Percentiles rank a stretch among this genome's conserved stretches.
Conservation (phyloP, 148 eudicot species). For the Cornus florida region DNA sequence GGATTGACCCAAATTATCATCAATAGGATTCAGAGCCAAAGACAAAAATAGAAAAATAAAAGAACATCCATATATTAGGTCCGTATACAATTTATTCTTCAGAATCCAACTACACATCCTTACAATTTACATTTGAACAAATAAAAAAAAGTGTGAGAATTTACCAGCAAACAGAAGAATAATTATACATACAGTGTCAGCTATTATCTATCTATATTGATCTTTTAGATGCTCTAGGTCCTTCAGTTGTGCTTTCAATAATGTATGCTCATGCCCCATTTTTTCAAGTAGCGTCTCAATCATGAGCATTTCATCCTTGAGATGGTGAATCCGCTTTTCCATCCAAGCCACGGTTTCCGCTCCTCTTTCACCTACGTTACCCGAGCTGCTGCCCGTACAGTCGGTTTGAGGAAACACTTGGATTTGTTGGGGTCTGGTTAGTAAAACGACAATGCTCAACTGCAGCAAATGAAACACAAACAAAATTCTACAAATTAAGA, state of each 20-base stretch:
- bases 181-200: slow-evolving; percentile 4
- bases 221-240: slow-evolving; percentile 47
- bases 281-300: slow-evolving; percentile 72
- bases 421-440: slow-evolving; percentile 73
- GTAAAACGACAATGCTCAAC: slow-evolving; percentile 80
- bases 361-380: slow-evolving; percentile 33
- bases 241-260: slow-evolving; percentile 52
- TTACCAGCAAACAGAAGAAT: background rate
- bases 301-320: slow-evolving; percentile 79
- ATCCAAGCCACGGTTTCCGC: slow-evolving; percentile 55
- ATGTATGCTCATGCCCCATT: slow-evolving; percentile 62
- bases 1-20: too few species aligned
- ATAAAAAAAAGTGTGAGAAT: background rate
- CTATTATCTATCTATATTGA: slow-evolving; percentile 22
- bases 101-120: background rate
- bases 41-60: too few species aligned
- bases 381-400: slow-evolving; percentile 23
- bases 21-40: too few species aligned
- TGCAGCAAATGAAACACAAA: slow-evolving; percentile 28
- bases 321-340: slow-evolving; percentile 66
- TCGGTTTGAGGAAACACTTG: slow-evolving; percentile 53
- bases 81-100: too few species aligned
- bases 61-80: too few species aligned
- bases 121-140: background rate
- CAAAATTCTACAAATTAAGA: background rate